phyloP scores from a whole-genome alignment of 495 filamentous ascomycete genomes.

The Beverwykella pulmonaria region DNA sequence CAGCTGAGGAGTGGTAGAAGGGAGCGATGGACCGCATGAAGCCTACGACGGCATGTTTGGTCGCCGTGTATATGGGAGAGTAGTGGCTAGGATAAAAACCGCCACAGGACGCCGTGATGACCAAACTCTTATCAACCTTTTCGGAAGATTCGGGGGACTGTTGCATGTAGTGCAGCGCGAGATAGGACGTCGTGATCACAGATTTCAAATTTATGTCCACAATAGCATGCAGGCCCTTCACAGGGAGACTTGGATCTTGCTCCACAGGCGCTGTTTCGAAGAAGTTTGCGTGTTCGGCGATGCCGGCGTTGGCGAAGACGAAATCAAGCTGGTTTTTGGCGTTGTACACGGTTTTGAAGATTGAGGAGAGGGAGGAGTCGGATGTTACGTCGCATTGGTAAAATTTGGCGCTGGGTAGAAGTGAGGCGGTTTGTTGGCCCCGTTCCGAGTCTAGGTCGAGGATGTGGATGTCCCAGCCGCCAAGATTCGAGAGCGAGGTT shows the following conservation, averaged over 20 bases:
- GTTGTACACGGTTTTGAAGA: slow-evolving; percentile 38
- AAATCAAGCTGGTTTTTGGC: slow-evolving; percentile 39
- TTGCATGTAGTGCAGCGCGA: slow-evolving; percentile 43
- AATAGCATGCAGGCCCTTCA: slow-evolving; percentile 20
- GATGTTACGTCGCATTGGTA: slow-evolving; percentile 37
- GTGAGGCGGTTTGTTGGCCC: slow-evolving; percentile 30
- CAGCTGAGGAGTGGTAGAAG: slow-evolving; percentile 24
- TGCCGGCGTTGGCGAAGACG: slow-evolving; percentile 47
- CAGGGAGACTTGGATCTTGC: slow-evolving; percentile 24
- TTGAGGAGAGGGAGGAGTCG: slow-evolving; percentile 30
- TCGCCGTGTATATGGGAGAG: slow-evolving; percentile 39
- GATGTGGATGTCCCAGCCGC: slow-evolving; percentile 39
- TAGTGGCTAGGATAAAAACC: slow-evolving; percentile 36
- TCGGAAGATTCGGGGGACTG: slow-evolving; percentile 3
- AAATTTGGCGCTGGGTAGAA: slow-evolving; percentile 28
- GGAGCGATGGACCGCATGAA: slow-evolving; percentile 40
- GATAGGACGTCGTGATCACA: slow-evolving; percentile 40
- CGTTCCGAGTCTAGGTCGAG: slow-evolving; percentile 36
- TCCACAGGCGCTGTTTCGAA: slow-evolving; percentile 12
- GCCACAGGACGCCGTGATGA: slow-evolving; percentile 43
- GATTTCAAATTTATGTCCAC: slow-evolving; percentile 43
- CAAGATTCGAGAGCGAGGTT: slow-evolving; percentile 25
- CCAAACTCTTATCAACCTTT: slow-evolving; percentile 26
- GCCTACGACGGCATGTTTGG: slow-evolving; percentile 42
- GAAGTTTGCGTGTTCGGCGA: slow-evolving; percentile 42